Base-by-base conservation (phyloP, 441 rosid genomes). In the Populus hybrid region DNA sequence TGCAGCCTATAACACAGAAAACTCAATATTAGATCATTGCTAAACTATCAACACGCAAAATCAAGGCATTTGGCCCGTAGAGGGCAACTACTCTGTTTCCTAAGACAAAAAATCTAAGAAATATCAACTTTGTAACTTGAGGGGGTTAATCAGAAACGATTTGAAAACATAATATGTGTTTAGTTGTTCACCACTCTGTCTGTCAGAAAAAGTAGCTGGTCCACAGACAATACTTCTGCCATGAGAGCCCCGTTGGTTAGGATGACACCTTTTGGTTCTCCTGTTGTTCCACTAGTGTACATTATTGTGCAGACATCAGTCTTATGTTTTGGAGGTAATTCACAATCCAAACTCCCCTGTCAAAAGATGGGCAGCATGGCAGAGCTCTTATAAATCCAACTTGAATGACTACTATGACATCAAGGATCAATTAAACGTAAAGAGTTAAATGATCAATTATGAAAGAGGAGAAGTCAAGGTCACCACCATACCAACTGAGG, bases 211-310 rank as follows among this genome's bases (percentile, higher is more conserved):
- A 92, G 85, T 68, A 95, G 66, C 59, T 84, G 91, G 70, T 94
- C 97, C 23, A 92, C 87, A 2, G 97, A 88, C 74, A 95, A 79
- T 30, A 91, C 93, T 91, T 94, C 88, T 19, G 91, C 81, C 84
- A 91, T 79, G 74, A 95, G 75, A 40, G 90, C 93, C 67, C 69
- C 87, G 76, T 91, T 95, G 9, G 82, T 87, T n/a, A 94, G 82
- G 78, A 90, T 81, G 23, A 95, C 99, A 68, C 99, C 99, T 86
- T 95, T 95, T 1, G 98, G 98, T 71, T 94, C 99, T 76, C 99
- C 98, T 16, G 98, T 94, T 74, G 98, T 95, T 72, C 99, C 98
- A 70, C 99, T 95, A 1, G 97, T 91, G 74, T 93, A 95, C 98
- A 93, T 93, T 83, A 95, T 95, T 19, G 94, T 92, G 84, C 95